Base-by-base conservation (phyloP, 2,329 filamentous ascomycete genomes). In the Colletotrichum plurivorum region DNA sequence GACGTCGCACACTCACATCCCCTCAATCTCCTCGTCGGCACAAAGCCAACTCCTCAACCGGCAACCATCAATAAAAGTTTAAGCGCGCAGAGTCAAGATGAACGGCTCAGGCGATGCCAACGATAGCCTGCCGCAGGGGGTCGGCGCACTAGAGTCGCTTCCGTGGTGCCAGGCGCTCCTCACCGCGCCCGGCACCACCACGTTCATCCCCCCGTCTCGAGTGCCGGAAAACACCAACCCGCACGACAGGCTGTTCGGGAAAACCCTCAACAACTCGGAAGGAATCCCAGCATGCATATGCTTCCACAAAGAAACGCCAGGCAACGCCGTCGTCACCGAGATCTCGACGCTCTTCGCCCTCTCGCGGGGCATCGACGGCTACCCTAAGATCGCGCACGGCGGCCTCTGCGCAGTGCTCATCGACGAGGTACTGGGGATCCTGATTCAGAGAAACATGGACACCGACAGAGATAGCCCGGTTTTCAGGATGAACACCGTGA, bases 141-240 rank as follows among this genome's bases (percentile, higher is more conserved):
- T 46, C 18, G 51, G n/a, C 36, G 62, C 80, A 73, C 81, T 83
- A 73, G 70, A 67, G 55, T 75, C 78, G 0, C 73, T 80, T 36
- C 76, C 80, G 8, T 82, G 81, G 81, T 81, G 78, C 52, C 74
- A 76, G 41, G 58, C 70, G 13, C 74, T 79, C 27, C 75, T 82
- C 12, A 68, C 67, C 1, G 68, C 67, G 12, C 73, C 74, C 2
- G 67, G 73, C 57, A 65, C 76, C 18, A 75, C 79, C n/a, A 71
- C 76, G 22, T 81, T 79, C 70, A 71, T 80, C 39, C 76, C 79
- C 13, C 74, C 76, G 45, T 77, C 76, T 61, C 75, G 78, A 63
- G 78, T 79, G 67, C 78, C 79, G 12, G 8, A 70, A 45, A 70
- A 65, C 61, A 45, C 67, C 13, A 45, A 67, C n/a, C 62, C 54